Percentiles rank a stretch among this genome's conserved stretches.
Evolutionary conservation across 1,284 basidiomycete species (phyloP).

Genomic region (Ustilago loliicola): DNA sequence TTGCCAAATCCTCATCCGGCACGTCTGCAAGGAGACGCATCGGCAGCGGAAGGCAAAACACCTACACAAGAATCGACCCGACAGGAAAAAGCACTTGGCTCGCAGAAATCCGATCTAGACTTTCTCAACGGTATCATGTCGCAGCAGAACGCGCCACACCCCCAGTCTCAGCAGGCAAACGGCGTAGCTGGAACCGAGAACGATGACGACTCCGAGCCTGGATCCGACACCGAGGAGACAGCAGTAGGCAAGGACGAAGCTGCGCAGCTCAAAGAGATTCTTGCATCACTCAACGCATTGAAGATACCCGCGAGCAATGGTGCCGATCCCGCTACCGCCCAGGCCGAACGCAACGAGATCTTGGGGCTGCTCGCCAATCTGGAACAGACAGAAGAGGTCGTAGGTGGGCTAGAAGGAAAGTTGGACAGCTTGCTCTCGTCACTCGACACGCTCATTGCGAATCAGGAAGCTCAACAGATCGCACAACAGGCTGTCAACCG

Average conservation of each 20-base stretch:
- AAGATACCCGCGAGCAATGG: constrained; percentile 40
- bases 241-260: constrained; percentile 29
- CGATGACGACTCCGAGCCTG: not conserved
- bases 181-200: not conserved
- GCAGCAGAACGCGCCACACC: constrained; percentile 14
- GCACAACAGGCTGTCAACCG: constrained; percentile 32
- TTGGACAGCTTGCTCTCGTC: constrained; percentile 43
- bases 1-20: constrained; percentile 25
- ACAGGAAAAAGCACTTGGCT: constrained; percentile 23
- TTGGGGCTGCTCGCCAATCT: constrained; percentile 43
- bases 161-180: constrained; percentile 14
- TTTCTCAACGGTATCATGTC: constrained; percentile 46
- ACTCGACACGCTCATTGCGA: constrained; percentile 39
- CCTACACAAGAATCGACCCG: constrained; percentile 43
- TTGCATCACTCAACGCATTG: constrained; percentile 43
- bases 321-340: constrained; percentile 26
- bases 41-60: constrained; percentile 26
- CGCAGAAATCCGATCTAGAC: constrained; percentile 41
- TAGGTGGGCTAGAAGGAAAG: constrained; percentile 46
- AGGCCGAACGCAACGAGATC: constrained; percentile 44
- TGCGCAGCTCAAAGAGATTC: constrained; percentile 46
- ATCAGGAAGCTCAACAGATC: constrained; percentile 45
- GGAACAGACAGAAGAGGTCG: constrained; percentile 52
- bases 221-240: not conserved
- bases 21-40: constrained; percentile 18